These are phyloP conservation scores for Irpex sp. DNA, from an alignment of 1,284 basidiomycete species.

Conservation along the genomic window DNA sequence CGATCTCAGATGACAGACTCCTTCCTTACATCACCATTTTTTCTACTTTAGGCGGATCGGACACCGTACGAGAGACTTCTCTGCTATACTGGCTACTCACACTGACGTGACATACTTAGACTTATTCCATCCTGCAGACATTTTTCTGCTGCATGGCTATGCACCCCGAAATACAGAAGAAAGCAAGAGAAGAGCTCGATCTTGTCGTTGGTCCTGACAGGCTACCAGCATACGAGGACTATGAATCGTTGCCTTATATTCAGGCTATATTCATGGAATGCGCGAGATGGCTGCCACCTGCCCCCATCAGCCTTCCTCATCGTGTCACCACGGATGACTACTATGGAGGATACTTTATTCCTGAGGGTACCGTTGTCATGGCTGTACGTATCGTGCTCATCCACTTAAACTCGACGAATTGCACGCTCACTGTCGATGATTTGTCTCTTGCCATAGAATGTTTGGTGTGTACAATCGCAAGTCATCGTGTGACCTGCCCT, in stretches of 20 bases:
- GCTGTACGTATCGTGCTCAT: background rate
- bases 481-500: too few species aligned
- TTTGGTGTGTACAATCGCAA: background rate
- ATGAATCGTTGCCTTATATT: slow-evolving; percentile 23
- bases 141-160: slow-evolving; percentile 27
- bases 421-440: too few species aligned
- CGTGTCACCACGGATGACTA: slow-evolving; percentile 9
- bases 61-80: slow-evolving; percentile 17
- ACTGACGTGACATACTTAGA: slow-evolving; percentile 16
- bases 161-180: slow-evolving; percentile 24
- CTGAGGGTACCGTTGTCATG: background rate
- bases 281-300: slow-evolving; percentile 16
- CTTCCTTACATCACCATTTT: background rate
- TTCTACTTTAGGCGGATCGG: slow-evolving; percentile 20
- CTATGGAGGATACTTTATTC: slow-evolving; percentile 1
- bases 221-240: slow-evolving; percentile 22
- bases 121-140: slow-evolving; percentile 19
- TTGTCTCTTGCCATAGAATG: background rate
- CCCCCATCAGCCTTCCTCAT: slow-evolving; percentile 5
- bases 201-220: slow-evolving; percentile 21
- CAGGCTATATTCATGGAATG: slow-evolving; percentile 25
- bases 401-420: too few species aligned
- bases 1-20: background rate
- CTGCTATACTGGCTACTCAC: background rate
- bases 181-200: slow-evolving; percentile 27